Evolutionary conservation across 345 rosid genomes (phyloP).

Genomic region (Turritis glabra): DNA sequence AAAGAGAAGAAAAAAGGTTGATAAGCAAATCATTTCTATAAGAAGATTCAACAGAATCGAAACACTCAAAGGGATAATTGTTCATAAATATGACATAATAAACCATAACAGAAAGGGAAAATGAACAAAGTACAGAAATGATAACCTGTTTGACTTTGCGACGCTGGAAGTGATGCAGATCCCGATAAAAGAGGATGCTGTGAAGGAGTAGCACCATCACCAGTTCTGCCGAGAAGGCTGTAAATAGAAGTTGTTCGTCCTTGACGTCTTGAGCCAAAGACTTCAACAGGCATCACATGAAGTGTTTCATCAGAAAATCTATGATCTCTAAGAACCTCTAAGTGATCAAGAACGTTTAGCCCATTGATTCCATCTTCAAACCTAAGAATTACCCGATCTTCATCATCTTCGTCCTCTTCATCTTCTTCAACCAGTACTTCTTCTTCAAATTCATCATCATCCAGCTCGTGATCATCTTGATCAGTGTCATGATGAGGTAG

Average conservation of each 20-base stretch:
- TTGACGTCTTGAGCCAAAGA: constrained; percentile 96
- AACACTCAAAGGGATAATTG: neutral
- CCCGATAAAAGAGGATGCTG: constrained; percentile 88
- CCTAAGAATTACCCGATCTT: constrained; percentile 83
- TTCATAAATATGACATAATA: neutral
- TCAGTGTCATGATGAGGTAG: constrained; percentile 86
- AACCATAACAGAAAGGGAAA: neutral
- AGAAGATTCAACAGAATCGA: neutral
- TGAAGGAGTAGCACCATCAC: constrained; percentile 63
- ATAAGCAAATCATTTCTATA: constrained; percentile 19
- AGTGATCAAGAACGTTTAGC: constrained; percentile 87
- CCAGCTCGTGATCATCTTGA: constrained; percentile 97
- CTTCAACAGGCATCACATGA: constrained; percentile 95
- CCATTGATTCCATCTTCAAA: constrained; percentile 92
- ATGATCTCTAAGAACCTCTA: constrained; percentile 89
- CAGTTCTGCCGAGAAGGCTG: constrained; percentile 80
- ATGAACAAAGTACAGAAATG: neutral
- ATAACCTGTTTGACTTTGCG: constrained; percentile 69
- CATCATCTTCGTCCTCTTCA: constrained; percentile 69
- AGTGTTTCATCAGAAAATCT: constrained; percentile 83
- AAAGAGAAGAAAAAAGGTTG: constrained; percentile 11
- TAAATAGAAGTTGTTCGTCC: constrained; percentile 95
- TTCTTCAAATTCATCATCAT: constrained; percentile 92
- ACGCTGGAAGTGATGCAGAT: constrained; percentile 48
- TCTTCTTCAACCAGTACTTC: constrained; percentile 93